Evolutionary conservation across 2,329 filamentous ascomycete genomes (phyloP).

Genomic region (Lasiodiplodia theobromae): DNA sequence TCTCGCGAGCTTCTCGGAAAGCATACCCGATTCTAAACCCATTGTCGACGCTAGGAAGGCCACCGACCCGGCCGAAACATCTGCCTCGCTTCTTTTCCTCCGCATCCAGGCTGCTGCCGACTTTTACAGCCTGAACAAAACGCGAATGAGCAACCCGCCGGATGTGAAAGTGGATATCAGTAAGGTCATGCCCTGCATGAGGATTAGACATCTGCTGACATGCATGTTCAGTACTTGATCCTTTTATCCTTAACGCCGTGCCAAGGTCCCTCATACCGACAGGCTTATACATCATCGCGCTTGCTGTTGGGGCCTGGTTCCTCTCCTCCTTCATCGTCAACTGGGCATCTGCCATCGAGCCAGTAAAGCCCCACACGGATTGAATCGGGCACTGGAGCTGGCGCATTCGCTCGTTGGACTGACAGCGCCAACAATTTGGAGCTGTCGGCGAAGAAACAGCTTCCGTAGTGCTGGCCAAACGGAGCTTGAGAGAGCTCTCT

Average conservation of each 20-base stretch:
- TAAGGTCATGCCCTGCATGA: constrained; percentile 37
- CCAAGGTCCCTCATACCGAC: constrained; percentile 80
- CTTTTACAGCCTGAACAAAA: constrained; percentile 78
- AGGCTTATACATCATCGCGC: constrained; percentile 68
- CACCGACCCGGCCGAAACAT: background rate
- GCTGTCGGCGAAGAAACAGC: background rate
- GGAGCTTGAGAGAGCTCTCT: background rate
- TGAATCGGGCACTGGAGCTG: constrained; percentile 32
- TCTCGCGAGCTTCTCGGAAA: constrained; percentile 66
- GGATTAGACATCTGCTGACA: constrained; percentile 24
- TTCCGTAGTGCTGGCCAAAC: background rate
- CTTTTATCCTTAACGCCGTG: constrained; percentile 79
- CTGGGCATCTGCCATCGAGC: constrained; percentile 38
- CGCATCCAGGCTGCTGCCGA: constrained; percentile 79
- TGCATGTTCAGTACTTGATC: constrained; percentile 72
- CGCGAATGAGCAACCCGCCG: constrained; percentile 77
- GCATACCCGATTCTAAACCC: constrained; percentile 35
- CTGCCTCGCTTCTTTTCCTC: constrained; percentile 70
- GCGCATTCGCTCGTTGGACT: background rate
- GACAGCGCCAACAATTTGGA: background rate
- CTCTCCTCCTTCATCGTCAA: constrained; percentile 54
- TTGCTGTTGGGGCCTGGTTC: constrained; percentile 63
- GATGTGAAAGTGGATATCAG: constrained; percentile 78
- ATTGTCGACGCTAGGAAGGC: constrained; percentile 26
- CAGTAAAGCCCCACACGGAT: constrained; percentile 42